phyloP scores from a whole-genome alignment of 2,329 filamentous ascomycete species.

The Epichloe glyceriae region DNA sequence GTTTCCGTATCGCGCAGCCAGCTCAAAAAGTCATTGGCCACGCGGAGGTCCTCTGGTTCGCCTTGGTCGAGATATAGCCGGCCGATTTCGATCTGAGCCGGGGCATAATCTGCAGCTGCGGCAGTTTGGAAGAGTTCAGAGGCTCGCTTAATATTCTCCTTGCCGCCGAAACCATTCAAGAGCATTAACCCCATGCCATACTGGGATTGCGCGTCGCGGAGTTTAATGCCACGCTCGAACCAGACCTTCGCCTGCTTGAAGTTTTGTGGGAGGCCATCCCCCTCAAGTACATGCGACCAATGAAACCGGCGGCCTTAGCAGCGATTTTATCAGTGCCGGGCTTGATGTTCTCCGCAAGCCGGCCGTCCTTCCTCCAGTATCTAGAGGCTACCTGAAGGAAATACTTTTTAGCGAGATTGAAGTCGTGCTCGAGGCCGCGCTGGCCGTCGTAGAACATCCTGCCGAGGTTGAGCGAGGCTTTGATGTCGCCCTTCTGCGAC shows the following conservation, averaged over 20 bases:
- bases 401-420: constrained; percentile 62
- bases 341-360: constrained; percentile 55
- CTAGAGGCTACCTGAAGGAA: constrained; percentile 68
- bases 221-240: constrained; percentile 67
- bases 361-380: constrained; percentile 74
- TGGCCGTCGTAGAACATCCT: constrained; percentile 83
- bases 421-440: constrained; percentile 58
- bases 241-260: constrained; percentile 64
- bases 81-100: constrained; percentile 72
- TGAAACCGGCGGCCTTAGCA: constrained; percentile 71
- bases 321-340: constrained; percentile 64
- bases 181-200: constrained; percentile 77
- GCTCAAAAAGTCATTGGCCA: constrained; percentile 79
- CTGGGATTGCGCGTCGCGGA: constrained; percentile 72
- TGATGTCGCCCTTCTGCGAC: constrained; percentile 79
- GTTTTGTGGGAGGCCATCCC: constrained; percentile 71
- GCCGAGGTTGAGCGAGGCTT: constrained; percentile 74
- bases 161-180: constrained; percentile 61
- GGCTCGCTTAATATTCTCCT: constrained; percentile 56
- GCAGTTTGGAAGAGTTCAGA: constrained; percentile 65
- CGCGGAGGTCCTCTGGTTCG: constrained; percentile 51
- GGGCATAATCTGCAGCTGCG: constrained; percentile 68
- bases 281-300: constrained; percentile 85
- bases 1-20: constrained; percentile 68
- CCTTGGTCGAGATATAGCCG: constrained; percentile 80